phyloP scores from a whole-genome alignment of 306 rosid genomes.

The Dryas octopetala region DNA sequence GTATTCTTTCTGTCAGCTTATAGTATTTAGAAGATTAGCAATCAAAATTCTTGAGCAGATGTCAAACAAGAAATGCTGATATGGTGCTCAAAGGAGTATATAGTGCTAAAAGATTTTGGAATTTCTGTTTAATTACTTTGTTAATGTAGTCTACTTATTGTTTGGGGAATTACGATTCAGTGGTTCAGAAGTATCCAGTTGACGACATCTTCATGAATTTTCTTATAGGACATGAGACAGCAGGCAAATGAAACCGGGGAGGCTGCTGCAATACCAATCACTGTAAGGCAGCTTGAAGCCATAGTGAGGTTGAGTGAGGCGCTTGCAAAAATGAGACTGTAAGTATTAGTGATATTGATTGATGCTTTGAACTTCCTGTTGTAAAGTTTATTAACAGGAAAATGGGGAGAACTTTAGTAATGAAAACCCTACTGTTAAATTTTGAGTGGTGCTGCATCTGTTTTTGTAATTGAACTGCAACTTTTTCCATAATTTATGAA shows the following conservation, averaged over 20 bases:
- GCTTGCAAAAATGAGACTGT: slow-evolving; percentile 97
- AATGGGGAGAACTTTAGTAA: neutral
- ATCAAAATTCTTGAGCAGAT: neutral
- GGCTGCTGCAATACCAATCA: slow-evolving; percentile 86
- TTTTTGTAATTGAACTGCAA: slow-evolving; percentile 9
- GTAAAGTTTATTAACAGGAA: neutral
- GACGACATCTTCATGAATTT: neutral
- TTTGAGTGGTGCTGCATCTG: neutral
- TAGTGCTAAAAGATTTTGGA: slow-evolving; percentile 1
- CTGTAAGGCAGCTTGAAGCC: slow-evolving; percentile 98
- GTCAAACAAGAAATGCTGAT: neutral
- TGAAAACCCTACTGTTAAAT: neutral
- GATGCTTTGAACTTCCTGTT: slow-evolving; percentile 5
- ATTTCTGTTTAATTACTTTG: slow-evolving; percentile 1
- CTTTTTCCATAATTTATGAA: slow-evolving; percentile 15
- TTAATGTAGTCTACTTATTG: neutral
- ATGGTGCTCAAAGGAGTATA: slow-evolving; percentile 12
- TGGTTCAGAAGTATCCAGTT: neutral
- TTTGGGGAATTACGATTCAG: neutral
- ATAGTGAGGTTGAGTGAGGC: slow-evolving; percentile 89
- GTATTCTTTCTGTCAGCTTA: slow-evolving; percentile 40
- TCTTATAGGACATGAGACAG: slow-evolving; percentile 86
- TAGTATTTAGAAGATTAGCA: neutral
- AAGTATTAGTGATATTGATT: slow-evolving; percentile 32
- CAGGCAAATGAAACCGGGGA: slow-evolving; percentile 96